Conservation (phyloP, 2,329 filamentous ascomycete species). For the Cyanodermella asteris region DNA sequence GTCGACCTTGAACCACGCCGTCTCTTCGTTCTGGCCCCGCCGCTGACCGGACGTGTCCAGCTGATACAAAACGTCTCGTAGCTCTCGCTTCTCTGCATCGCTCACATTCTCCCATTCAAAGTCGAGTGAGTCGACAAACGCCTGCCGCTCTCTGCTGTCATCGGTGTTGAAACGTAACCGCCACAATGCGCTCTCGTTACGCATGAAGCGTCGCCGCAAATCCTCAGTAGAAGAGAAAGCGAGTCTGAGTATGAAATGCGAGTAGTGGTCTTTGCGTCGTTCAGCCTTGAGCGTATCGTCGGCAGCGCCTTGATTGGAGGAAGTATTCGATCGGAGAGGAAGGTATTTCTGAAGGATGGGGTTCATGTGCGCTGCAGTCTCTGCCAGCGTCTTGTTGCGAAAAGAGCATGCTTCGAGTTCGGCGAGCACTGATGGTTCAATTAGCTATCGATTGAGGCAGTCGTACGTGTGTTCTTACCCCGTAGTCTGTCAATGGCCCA, state of each 20-base stretch:
- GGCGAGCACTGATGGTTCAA: slow-evolving; percentile 46
- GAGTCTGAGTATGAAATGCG: slow-evolving; percentile 84
- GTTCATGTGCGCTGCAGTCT: slow-evolving; percentile 67
- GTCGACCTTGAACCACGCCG: slow-evolving; percentile 87
- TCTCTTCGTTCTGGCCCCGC: slow-evolving; percentile 39
- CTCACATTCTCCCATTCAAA: slow-evolving; percentile 68
- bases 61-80: slow-evolving; percentile 39
- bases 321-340: slow-evolving; percentile 55
- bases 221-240: slow-evolving; percentile 88
- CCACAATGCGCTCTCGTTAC: slow-evolving; percentile 79
- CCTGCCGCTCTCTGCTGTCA: slow-evolving; percentile 46
- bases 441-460: slow-evolving; percentile 13
- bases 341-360: slow-evolving; percentile 73
- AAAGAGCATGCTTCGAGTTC: slow-evolving; percentile 90
- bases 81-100: slow-evolving; percentile 54
- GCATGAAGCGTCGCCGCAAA: slow-evolving; percentile 61
- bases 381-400: slow-evolving; percentile 65
- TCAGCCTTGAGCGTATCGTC: slow-evolving; percentile 39
- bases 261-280: slow-evolving; percentile 89
- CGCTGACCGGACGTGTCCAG: slow-evolving; percentile 28
- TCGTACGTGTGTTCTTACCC: slow-evolving; percentile 26
- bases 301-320: slow-evolving; percentile 28
- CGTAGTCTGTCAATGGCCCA: slow-evolving; percentile 89
- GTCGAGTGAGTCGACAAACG: slow-evolving; percentile 55
- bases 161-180: slow-evolving; percentile 61